A percentile compares a stretch with the other conserved stretches of the same genome.
Conservation (phyloP, 2,329 filamentous ascomycete genomes). For the Cercospora sp. region DNA sequence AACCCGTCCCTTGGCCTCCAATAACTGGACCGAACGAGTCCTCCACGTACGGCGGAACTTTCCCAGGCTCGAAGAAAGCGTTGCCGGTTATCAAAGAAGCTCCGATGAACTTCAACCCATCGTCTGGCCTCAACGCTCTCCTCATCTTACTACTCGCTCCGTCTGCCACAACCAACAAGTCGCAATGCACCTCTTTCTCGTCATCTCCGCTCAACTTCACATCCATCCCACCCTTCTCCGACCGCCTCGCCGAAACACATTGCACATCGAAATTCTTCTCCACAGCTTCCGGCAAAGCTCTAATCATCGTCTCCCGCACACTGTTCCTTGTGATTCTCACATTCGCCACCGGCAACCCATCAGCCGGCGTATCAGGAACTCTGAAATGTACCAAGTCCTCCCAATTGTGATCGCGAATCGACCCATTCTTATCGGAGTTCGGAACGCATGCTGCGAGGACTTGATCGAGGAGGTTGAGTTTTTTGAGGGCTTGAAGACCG, state of each 20-base stretch:
- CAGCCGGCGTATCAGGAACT: neutral
- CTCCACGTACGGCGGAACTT: slow-evolving; percentile 12
- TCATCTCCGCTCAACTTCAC: neutral
- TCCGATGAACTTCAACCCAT: slow-evolving; percentile 17
- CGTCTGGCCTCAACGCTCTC: slow-evolving; percentile 6
- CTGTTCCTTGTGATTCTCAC: slow-evolving; percentile 11
- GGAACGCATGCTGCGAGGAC: slow-evolving; percentile 11
- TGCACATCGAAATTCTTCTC: neutral
- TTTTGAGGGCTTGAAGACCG: slow-evolving; percentile 17
- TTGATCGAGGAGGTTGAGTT: slow-evolving; percentile 18
- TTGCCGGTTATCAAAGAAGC: slow-evolving; percentile 13
- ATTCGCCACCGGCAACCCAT: neutral
- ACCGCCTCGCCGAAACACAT: neutral
- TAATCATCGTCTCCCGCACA: slow-evolving; percentile 4
- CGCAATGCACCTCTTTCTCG: slow-evolving; percentile 15
- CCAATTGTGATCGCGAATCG: slow-evolving; percentile 1
- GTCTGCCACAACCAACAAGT: slow-evolving; percentile 24
- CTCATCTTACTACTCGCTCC: slow-evolving; percentile 25
- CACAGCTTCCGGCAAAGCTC: neutral
- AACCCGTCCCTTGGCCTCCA: slow-evolving; percentile 41
- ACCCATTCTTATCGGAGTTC: neutral
- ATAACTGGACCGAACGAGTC: slow-evolving; percentile 27
- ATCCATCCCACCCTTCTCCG: slow-evolving; percentile 1
- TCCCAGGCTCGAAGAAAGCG: slow-evolving; percentile 12
- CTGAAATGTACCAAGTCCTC: neutral